Evolutionary conservation across 768 basidiomycete genomes (phyloP).

Genomic region (Trametes elegans): DNA sequence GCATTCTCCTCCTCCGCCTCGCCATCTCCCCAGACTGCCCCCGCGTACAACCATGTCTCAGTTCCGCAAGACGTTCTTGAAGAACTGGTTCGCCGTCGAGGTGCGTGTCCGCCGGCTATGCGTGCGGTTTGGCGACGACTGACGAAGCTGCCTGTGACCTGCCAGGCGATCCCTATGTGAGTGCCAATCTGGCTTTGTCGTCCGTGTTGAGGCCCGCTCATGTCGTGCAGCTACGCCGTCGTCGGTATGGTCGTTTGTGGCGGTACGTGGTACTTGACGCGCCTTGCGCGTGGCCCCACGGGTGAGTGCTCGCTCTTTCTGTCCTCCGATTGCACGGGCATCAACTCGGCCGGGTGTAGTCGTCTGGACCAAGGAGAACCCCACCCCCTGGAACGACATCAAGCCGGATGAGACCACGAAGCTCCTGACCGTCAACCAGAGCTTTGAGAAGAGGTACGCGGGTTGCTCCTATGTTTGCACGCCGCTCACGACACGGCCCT

Average conservation of each 20-base stretch:
- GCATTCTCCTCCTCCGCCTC: conserved; percentile 6
- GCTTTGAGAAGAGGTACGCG: conserved; percentile 69
- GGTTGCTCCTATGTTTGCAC: conserved; percentile 9
- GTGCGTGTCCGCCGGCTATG: conserved; percentile 34
- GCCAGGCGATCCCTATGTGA: conserved; percentile 50
- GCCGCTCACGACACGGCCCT: neutral
- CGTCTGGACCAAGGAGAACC: conserved; percentile 69
- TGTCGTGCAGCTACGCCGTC: conserved; percentile 41
- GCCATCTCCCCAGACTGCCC: conserved; percentile 1
- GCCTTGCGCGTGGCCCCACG: conserved; percentile 43
- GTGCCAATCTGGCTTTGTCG: conserved; percentile 9
- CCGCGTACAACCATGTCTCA: conserved; percentile 21
- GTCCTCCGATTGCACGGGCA: neutral
- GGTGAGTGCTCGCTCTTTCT: conserved; percentile 26
- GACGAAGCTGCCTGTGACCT: neutral
- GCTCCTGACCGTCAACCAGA: conserved; percentile 64
- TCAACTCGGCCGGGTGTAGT: conserved; percentile 33
- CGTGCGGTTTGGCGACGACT: neutral
- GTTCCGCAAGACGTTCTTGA: conserved; percentile 43
- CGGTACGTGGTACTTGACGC: conserved; percentile 41
- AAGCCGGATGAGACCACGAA: conserved; percentile 75
- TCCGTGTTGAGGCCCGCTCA: neutral
- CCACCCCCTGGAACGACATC: conserved; percentile 86
- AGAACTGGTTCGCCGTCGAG: conserved; percentile 76
- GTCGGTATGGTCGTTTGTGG: conserved; percentile 45